A percentile compares a stretch with the other conserved stretches of the same genome.
Evolutionary conservation across 345 rosid species (phyloP).

Genomic region (Pseudoturritis turrita): DNA sequence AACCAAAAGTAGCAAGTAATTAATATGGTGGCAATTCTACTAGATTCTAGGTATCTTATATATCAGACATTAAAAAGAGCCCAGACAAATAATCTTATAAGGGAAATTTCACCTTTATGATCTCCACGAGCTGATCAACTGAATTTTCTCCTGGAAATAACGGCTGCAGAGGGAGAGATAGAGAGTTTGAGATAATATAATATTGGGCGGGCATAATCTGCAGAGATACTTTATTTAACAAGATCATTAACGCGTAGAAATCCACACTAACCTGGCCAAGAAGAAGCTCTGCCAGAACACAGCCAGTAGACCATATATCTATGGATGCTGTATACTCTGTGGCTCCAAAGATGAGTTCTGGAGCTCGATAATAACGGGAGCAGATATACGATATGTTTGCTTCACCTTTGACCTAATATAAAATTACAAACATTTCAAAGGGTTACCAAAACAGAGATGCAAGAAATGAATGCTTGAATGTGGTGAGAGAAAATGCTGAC

Average conservation of each 20-base stretch:
- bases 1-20: constrained; percentile 10
- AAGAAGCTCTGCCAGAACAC: constrained; percentile 86
- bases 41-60: background rate
- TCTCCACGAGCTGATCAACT: constrained; percentile 83
- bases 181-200: background rate
- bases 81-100: background rate
- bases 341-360: constrained; percentile 81
- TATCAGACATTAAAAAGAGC: background rate
- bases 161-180: constrained; percentile 41
- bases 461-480: background rate
- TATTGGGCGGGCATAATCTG: background rate
- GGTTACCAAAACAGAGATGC: background rate
- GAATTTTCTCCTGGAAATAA: constrained; percentile 79
- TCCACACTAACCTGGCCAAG: constrained; percentile 57
- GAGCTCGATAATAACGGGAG: constrained; percentile 83
- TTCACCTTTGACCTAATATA: constrained; percentile 64
- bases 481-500: background rate
- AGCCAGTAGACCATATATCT: constrained; percentile 90
- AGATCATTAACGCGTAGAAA: background rate
- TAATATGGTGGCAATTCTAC: background rate
- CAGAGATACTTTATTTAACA: background rate
- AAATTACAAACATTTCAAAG: background rate
- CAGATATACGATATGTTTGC: constrained; percentile 79
- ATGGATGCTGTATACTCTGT: constrained; percentile 72
- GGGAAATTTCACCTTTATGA: constrained; percentile 53